Evolutionary conservation across 306 rosid genomes (phyloP).

Genomic region (Gynostemma pentaphyllum): DNA sequence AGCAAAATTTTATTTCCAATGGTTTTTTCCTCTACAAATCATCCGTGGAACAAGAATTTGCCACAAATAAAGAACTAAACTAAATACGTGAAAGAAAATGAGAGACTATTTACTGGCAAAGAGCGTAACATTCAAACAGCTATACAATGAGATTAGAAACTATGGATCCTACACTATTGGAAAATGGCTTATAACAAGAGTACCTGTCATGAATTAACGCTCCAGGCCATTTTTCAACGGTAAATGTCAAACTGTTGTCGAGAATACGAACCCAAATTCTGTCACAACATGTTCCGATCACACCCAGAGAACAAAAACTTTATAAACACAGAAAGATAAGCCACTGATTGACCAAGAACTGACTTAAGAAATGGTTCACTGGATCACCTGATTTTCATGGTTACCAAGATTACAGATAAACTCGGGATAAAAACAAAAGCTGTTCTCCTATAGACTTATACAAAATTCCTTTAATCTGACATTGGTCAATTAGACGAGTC

Average conservation of each 20-base stretch:
- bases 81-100: neutral
- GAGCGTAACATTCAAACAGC: neutral
- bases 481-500: neutral
- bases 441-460: neutral
- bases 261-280: neutral
- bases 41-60: neutral
- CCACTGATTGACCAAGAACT: neutral
- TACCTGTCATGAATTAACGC: slow-evolving; percentile 7
- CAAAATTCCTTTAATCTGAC: neutral
- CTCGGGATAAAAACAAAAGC: neutral
- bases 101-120: neutral
- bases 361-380: neutral
- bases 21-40: too few relatives aligned
- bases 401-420: neutral
- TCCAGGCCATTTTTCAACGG: neutral
- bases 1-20: too few relatives aligned
- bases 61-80: neutral
- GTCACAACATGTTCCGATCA: neutral
- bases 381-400: too few relatives aligned
- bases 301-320: neutral
- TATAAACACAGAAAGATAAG: neutral
- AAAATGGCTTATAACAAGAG: neutral
- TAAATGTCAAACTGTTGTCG: neutral
- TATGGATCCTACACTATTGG: neutral
- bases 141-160: neutral